Percentiles rank a stretch among this genome's conserved stretches.
phyloP scores from a whole-genome alignment of 345 rosid species.

The Anacardium occidentale region DNA sequence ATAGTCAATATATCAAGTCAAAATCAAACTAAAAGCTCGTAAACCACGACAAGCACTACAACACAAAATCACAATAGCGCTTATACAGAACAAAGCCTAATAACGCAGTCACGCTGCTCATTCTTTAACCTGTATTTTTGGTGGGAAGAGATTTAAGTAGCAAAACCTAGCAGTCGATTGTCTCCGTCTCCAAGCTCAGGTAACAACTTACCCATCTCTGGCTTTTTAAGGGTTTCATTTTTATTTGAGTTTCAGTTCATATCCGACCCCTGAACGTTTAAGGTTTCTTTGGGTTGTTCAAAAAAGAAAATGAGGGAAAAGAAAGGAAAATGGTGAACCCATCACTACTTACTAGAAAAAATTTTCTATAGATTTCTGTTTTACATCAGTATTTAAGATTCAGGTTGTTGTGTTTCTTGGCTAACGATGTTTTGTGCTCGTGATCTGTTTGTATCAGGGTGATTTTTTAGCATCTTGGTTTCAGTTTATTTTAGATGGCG shows the following conservation, averaged over 20 bases:
- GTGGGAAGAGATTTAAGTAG: constrained; percentile 24
- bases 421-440: not conserved
- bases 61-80: not conserved
- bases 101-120: not conserved
- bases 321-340: not conserved
- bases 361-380: not conserved
- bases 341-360: not conserved
- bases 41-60: not conserved
- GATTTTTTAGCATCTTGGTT: constrained; percentile 14
- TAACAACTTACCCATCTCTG: not conserved
- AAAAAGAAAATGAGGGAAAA: not conserved
- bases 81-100: not conserved
- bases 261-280: not conserved
- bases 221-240: not conserved
- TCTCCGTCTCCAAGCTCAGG: constrained; percentile 14
- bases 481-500: constrained; percentile 27
- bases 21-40: not conserved
- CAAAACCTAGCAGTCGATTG: constrained; percentile 13
- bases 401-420: constrained; percentile 4
- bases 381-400: not conserved
- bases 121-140: constrained; percentile 14
- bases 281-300: not conserved
- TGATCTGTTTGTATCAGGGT: constrained; percentile 20
- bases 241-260: not conserved
- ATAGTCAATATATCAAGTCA: not conserved